Percentiles rank a stretch among this genome's conserved stretches.
Conservation (phyloP, 192 early-diverging fungal species). For the Coemansia sp. region DNA sequence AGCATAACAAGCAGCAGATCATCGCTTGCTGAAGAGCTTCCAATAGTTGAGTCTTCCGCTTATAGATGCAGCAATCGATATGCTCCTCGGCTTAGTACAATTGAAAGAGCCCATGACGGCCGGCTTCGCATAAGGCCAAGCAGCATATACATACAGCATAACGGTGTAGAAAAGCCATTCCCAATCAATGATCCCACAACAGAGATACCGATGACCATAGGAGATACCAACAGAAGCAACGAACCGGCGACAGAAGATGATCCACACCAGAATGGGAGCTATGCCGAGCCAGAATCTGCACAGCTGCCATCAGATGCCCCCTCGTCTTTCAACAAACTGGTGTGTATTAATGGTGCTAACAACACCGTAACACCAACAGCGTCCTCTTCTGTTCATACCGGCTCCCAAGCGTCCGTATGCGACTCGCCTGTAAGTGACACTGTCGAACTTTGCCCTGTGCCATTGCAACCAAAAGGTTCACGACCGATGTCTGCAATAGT, state of each 20-base stretch:
- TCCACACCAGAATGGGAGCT: conserved; percentile 2
- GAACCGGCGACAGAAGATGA: conserved; percentile 5
- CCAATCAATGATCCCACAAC: neutral
- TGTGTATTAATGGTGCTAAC: neutral
- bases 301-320: neutral
- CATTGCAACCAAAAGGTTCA: neutral
- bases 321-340: neutral
- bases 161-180: neutral
- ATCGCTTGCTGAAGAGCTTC: conserved; percentile 16
- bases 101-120: conserved; percentile 41
- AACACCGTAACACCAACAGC: neutral
- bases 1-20: conserved; percentile 22
- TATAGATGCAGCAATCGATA: conserved; percentile 32
- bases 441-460: neutral
- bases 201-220: neutral
- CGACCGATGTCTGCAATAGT: conserved; percentile 6
- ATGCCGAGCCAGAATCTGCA: neutral
- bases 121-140: conserved; percentile 30
- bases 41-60: conserved; percentile 16
- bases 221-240: conserved; percentile 1
- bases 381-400: neutral
- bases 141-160: neutral
- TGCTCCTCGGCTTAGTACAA: conserved; percentile 43
- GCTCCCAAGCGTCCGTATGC: neutral
- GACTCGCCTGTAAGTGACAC: neutral